A percentile compares a stretch with the other conserved stretches of the same genome.
Conservation (phyloP, 179 eudicot species). For the Vitellaria paradoxa region DNA sequence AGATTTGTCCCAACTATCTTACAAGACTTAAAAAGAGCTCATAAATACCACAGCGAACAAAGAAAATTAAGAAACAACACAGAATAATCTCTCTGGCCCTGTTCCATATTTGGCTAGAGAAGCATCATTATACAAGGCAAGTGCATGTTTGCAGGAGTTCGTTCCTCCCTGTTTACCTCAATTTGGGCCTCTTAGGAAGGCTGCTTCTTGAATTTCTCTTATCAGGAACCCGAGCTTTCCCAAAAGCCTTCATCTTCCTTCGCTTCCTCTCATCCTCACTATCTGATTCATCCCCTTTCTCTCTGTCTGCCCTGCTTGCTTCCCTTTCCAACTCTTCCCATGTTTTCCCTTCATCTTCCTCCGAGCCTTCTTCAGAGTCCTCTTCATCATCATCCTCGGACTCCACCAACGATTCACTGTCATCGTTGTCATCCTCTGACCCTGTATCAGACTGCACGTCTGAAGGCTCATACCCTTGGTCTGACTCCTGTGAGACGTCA, state of each 20-base stretch:
- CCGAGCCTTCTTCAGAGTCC: conserved; percentile 41
- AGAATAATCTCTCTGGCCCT: neutral
- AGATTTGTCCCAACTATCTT: too few species aligned
- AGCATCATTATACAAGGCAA: neutral
- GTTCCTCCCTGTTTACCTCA: conserved; percentile 27
- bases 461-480: conserved; percentile 59
- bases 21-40: too few species aligned
- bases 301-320: conserved; percentile 62
- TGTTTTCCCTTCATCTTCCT: conserved; percentile 54
- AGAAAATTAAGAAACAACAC: too few species aligned
- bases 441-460: conserved; percentile 57
- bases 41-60: too few species aligned
- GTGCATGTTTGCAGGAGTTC: too few species aligned
- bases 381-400: conserved; percentile 63
- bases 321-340: conserved; percentile 70
- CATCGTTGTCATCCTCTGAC: conserved; percentile 55
- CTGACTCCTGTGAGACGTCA: conserved; percentile 53
- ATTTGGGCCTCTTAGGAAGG: conserved; percentile 46
- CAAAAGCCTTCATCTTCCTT: conserved; percentile 61
- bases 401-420: conserved; percentile 60
- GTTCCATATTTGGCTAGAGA: neutral
- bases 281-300: conserved; percentile 62
- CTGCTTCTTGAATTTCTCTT: conserved; percentile 27
- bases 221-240: conserved; percentile 56
- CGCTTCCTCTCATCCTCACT: conserved; percentile 62